Conservation (phyloP, 225 moss, liverwort and hornwort species). For the Anthoceros angustus region DNA sequence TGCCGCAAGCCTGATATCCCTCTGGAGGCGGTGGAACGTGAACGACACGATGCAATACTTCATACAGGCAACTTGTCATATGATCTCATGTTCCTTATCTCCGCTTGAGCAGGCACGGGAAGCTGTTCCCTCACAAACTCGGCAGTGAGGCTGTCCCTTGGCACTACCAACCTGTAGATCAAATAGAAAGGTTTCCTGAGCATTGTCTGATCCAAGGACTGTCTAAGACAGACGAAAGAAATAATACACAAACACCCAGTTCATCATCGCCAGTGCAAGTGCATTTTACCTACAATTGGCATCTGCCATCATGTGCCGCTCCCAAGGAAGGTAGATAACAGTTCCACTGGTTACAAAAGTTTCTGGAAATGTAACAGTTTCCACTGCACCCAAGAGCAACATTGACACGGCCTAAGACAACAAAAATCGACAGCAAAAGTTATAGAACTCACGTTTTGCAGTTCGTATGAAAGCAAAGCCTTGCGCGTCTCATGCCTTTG, state of each 20-base stretch:
- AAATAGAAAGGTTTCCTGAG: not conserved
- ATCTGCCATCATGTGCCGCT: conserved; percentile 73
- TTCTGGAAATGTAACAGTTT: conserved; percentile 34
- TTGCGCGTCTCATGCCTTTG: conserved; percentile 16
- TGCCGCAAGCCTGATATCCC: no score
- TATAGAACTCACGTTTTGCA: conserved; percentile 77
- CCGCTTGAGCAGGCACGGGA: conserved; percentile 22
- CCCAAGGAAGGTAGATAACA: conserved; percentile 92
- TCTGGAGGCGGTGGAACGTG: not conserved
- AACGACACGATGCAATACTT: not conserved
- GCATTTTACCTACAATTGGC: conserved; percentile 44
- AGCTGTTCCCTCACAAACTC: conserved; percentile 42
- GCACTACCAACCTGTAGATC: conserved; percentile 59
- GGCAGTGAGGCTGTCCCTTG: conserved; percentile 71
- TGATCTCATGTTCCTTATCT: conserved; percentile 23
- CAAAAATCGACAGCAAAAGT: not conserved
- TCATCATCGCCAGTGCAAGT: not conserved
- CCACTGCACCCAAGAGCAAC: conserved; percentile 23
- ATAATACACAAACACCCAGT: not conserved
- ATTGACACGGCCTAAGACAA: not conserved
- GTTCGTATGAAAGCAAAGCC: conserved; percentile 71
- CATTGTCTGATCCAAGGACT: not conserved
- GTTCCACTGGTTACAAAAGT: no score
- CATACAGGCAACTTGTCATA: not conserved
- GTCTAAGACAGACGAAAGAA: not conserved